Evolutionary conservation across 805 yeast species (phyloP), one percentile per base, ranked within the genome.

Genomic region (Teunomyces lycoperdinae): DNA sequence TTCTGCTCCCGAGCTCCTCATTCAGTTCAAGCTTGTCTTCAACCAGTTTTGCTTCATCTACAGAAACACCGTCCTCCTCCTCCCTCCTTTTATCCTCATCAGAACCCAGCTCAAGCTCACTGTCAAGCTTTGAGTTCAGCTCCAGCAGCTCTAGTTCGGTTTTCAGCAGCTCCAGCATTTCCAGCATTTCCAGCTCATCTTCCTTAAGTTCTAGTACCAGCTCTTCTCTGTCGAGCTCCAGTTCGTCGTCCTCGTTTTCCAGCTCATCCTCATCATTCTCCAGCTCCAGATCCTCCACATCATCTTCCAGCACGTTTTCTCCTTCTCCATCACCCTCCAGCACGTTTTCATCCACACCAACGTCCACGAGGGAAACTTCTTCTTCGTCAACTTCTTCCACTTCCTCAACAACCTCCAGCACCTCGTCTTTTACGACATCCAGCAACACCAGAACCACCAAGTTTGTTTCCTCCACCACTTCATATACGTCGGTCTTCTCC

Each of bases 401-500:
- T 9, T 44, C 45, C 24, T 35, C 35, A 14, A 43, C 44, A 4
- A 24, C 40, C 16, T 42, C 39, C 35, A 30, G 16, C 42, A 27
- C 43, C 49, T 55, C 32, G 47, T 54, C 45, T 42, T 54, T 44
- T 42, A 50, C 48, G 39, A 35, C 46, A 27, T 51, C 46, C 45
- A 35, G 44, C 16, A 16, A 44, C 40, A 26, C 48, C 20, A 14
- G 43, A 7, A 27, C 45, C 2, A 39, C 28, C 10, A 40, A 26
- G 7, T 6, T 24, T 34, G 45, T 38, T 13, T 42, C 49, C 8
- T 42, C 55, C 3, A 47, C 45, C 42, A 20, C 50, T 3, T 45
- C 50, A n/a, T 50, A 46, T 45, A 58, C 66, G 16, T 58, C 66
- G 16, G 34, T 56, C 42, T 54, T 60, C 33, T 56, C 51, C 10